Evolutionary conservation across 2,329 filamentous ascomycete genomes (phyloP), one percentile per base, ranked within the genome.

Genomic region (Orbilia javanica): DNA sequence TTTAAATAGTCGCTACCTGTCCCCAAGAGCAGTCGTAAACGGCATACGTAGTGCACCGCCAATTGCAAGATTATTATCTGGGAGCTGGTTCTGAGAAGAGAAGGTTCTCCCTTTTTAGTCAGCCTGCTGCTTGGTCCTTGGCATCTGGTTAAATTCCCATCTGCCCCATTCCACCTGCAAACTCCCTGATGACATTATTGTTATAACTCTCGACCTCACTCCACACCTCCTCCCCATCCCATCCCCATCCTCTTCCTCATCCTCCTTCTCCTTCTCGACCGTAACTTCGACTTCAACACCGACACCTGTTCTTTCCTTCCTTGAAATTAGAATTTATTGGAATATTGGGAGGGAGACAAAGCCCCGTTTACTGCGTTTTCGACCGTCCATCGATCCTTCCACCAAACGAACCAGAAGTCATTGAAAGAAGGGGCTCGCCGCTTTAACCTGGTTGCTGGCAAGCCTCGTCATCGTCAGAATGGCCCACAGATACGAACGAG

Each of bases 401-500:
- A 39, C 11, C 36, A 39, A 50, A 53, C 20, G 15, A 53, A 10
- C 2, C 13, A 31, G 25, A 53, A 53, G 25, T 20, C n/a, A 39
- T 39, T 15, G 13, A 10, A 53, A 53, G 50, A 31, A 53, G 50
- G 27, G 18, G 29, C 53, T 60, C 53, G 53, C n/a, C 29, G 5
- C 31, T 60, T 42, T 39, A 52, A 31, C 7, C 18, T 20, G 44
- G 44, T 20, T 20, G 44, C 20, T 25, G 13, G n/a, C 10, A 57
- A 57, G 52, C 31, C 52, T 34, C 52, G 6, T 27, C 52, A 29
- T 36, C 25, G 15, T 31, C 50, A 77, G 39, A 52, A 81, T 81
- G 80, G 79, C 79, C 68, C 80, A 79, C 22, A 76, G 80, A 79
- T 82, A 82, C 76, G 80, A 80, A 77, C 79, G 80, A 55, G 81